A percentile compares a stretch with the other conserved stretches of the same genome.
Evolutionary conservation across 2,329 filamentous ascomycete species (phyloP).

Genomic region (Dactylonectria macrodidyma): DNA sequence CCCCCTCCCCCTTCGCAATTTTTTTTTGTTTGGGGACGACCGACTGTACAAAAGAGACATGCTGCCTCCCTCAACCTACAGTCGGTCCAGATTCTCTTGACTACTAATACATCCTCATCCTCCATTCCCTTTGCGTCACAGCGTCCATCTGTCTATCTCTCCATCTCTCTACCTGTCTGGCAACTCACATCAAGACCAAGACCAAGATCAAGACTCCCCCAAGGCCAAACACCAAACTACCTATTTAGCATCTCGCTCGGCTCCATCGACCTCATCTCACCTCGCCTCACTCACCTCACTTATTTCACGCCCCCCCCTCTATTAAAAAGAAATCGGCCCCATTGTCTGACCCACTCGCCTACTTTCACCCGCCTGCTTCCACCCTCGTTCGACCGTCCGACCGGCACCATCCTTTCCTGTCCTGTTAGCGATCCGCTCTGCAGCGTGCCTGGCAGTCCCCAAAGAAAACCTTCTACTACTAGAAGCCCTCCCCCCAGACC

Average conservation of each 20-base stretch:
- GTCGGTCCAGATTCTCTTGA: conserved; percentile 34
- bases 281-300: conserved; percentile 40
- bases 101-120: conserved; percentile 12
- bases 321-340: conserved; percentile 34
- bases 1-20: conserved; percentile 33
- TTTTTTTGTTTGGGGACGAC: conserved; percentile 30
- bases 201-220: not conserved
- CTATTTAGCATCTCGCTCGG: not conserved
- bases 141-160: conserved; percentile 15
- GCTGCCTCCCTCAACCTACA: conserved; percentile 37
- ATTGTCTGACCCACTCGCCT: conserved; percentile 45
- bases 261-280: conserved; percentile 23
- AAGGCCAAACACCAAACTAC: conserved; percentile 1
- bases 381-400: conserved; percentile 45
- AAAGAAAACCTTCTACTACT: conserved; percentile 40
- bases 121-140: not conserved
- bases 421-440: conserved; percentile 36
- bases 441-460: conserved; percentile 34
- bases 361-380: conserved; percentile 11
- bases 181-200: not conserved
- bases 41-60: conserved; percentile 45
- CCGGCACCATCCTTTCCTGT: conserved; percentile 41
- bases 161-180: conserved; percentile 4
- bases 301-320: conserved; percentile 20
- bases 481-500: conserved; percentile 1